A percentile compares a stretch with the other conserved stretches of the same genome.
Evolutionary conservation across 805 yeast genomes (phyloP).

Genomic region (Candida tammaniensis): DNA sequence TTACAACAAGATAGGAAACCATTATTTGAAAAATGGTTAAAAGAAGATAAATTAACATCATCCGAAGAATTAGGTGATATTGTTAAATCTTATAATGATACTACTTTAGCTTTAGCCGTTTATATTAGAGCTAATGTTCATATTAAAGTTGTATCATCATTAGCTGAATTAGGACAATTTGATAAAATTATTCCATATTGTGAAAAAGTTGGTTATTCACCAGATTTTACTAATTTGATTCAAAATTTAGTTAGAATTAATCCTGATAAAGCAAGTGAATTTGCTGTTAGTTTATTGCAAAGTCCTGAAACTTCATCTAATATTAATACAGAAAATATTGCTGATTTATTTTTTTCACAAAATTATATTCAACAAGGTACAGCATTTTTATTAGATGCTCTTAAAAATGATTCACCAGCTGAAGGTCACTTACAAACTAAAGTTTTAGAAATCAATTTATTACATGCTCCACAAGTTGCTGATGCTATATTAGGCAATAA

Average conservation of each 20-base stretch:
- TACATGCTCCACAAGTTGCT: constrained; percentile 99
- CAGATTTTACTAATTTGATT: constrained; percentile 85
- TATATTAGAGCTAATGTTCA: constrained; percentile 81
- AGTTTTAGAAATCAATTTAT: constrained; percentile 83
- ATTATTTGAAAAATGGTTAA: constrained; percentile 92
- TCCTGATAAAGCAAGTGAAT: constrained; percentile 98
- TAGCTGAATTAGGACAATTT: constrained; percentile 95
- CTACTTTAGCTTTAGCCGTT: constrained; percentile 84
- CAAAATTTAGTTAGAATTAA: constrained; percentile 88
- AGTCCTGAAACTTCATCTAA: constrained; percentile 45
- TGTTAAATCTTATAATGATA: constrained; percentile 78
- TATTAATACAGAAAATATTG: constrained; percentile 79
- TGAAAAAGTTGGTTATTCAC: constrained; percentile 81
- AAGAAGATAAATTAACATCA: constrained; percentile 88
- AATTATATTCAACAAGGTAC: constrained; percentile 97
- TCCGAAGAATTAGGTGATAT: constrained; percentile 98
- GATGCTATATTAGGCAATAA: constrained; percentile 96
- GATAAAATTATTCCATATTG: constrained; percentile 95
- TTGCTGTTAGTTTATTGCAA: constrained; percentile 80
- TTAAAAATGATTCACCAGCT: constrained; percentile 88
- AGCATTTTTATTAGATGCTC: constrained; percentile 91
- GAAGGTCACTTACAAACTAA: constrained; percentile 96
- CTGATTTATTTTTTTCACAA: constrained; percentile 93
- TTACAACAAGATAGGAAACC: constrained; percentile 93
- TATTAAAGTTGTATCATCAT: constrained; percentile 82